Conservation (phyloP, 495 filamentous ascomycete species). For the Xylaria bambusicola region DNA sequence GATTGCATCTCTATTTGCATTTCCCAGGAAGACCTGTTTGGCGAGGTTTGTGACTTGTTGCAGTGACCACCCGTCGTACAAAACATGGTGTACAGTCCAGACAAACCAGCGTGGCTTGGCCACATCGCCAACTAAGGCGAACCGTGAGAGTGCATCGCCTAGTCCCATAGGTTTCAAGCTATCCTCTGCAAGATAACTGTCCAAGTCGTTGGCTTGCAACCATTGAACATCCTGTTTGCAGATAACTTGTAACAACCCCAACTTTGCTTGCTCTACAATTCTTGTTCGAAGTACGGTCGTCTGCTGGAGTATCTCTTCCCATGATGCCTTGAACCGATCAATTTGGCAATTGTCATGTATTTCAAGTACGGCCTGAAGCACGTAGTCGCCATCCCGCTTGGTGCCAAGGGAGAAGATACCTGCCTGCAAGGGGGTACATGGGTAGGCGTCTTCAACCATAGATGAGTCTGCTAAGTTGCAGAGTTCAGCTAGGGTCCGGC, state of each 20-base stretch:
- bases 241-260: neutral
- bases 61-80: conserved; percentile 14
- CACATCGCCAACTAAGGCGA: conserved; percentile 49
- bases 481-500: no score
- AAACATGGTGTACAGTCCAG: conserved; percentile 15
- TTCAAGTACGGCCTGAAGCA: no score
- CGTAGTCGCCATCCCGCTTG: neutral
- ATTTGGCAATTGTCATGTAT: no score
- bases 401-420: conserved; percentile 35
- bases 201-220: conserved; percentile 37
- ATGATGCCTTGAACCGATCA: conserved; percentile 1
- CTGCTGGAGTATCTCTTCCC: neutral
- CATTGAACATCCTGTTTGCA: neutral
- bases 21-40: neutral
- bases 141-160: conserved; percentile 53
- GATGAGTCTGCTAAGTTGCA: no score
- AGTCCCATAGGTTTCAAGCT: conserved; percentile 50
- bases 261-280: neutral
- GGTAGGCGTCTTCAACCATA: conserved; percentile 56
- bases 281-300: conserved; percentile 2
- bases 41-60: neutral
- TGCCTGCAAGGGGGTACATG: conserved; percentile 61
- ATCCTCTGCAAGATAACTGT: conserved; percentile 41
- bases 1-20: neutral
- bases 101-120: neutral